Conservation (phyloP, 306 rosid genomes). For the Vigna angularis region DNA sequence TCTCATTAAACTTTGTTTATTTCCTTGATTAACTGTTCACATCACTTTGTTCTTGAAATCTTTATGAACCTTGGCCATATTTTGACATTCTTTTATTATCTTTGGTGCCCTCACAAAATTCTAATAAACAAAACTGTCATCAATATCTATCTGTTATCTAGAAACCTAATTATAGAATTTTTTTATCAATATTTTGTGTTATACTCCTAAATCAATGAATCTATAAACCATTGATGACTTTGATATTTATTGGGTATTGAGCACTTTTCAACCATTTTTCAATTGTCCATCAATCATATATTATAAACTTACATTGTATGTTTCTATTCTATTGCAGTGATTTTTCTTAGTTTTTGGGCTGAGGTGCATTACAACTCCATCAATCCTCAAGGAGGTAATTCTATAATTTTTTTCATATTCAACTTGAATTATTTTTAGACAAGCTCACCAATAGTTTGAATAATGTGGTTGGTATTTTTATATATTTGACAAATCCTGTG, state of each 20-base stretch:
- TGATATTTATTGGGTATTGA: neutral
- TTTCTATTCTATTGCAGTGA: slow-evolving; percentile 60
- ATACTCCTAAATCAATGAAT: neutral
- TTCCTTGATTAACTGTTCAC: neutral
- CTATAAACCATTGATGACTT: slow-evolving; percentile 11
- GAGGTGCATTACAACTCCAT: slow-evolving; percentile 98
- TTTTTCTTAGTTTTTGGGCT: slow-evolving; percentile 95
- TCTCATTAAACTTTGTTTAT: neutral
- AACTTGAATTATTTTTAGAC: slow-evolving; percentile 35
- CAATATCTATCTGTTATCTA: slow-evolving; percentile 19
- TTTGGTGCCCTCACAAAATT: slow-evolving; percentile 1
- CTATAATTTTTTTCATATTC: slow-evolving; percentile 25
- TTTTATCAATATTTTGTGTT: slow-evolving; percentile 10
- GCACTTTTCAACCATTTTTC: slow-evolving; percentile 19
- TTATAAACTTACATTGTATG: slow-evolving; percentile 4
- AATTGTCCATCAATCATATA: slow-evolving; percentile 11
- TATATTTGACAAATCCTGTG: slow-evolving; percentile 8
- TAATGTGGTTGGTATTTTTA: slow-evolving; percentile 3
- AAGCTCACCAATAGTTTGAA: slow-evolving; percentile 5
- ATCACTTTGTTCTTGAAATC: slow-evolving; percentile 27
- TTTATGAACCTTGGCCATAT: slow-evolving; percentile 17
- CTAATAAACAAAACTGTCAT: neutral
- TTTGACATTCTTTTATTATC: neutral
- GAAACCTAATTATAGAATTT: neutral
- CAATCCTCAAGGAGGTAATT: slow-evolving; percentile 83